Conservation (phyloP, 768 basidiomycete genomes). For the Termitomyces bulborhizus region DNA sequence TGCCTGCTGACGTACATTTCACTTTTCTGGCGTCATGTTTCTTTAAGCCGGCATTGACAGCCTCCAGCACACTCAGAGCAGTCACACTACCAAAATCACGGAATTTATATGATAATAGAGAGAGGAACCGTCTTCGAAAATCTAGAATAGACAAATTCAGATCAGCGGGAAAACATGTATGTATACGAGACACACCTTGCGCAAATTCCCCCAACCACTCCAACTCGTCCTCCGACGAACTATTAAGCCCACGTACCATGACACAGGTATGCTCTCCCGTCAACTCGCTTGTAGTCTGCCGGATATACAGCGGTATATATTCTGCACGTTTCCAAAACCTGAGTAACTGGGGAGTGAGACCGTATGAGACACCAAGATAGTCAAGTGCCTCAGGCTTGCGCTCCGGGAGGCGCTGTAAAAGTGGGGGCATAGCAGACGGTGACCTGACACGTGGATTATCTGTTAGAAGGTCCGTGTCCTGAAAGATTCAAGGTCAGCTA, state of each 20-base stretch:
- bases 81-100: conserved; percentile 88
- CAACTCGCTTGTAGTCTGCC: conserved; percentile 90
- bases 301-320: conserved; percentile 86
- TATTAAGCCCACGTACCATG: conserved; percentile 86
- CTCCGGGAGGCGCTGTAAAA: conserved; percentile 86
- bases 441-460: conserved; percentile 75
- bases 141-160: conserved; percentile 39
- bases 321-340: conserved; percentile 96
- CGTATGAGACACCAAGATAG: conserved; percentile 95
- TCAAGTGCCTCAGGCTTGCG: conserved; percentile 86
- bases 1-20: conserved; percentile 24
- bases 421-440: conserved; percentile 79
- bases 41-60: conserved; percentile 61
- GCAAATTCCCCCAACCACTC: conserved; percentile 90
- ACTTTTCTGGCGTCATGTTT: conserved; percentile 31
- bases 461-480: conserved; percentile 53
- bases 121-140: conserved; percentile 86
- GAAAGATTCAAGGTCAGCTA: not conserved
- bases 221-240: conserved; percentile 51
- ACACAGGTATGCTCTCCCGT: conserved; percentile 97
- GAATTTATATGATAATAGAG: conserved; percentile 89
- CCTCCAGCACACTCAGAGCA: conserved; percentile 84
- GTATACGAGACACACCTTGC: conserved; percentile 43
- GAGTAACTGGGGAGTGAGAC: conserved; percentile 80
- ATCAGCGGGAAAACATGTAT: not conserved